Conservation (phyloP, 768 basidiomycete species). For the Psilocybe sp. region DNA sequence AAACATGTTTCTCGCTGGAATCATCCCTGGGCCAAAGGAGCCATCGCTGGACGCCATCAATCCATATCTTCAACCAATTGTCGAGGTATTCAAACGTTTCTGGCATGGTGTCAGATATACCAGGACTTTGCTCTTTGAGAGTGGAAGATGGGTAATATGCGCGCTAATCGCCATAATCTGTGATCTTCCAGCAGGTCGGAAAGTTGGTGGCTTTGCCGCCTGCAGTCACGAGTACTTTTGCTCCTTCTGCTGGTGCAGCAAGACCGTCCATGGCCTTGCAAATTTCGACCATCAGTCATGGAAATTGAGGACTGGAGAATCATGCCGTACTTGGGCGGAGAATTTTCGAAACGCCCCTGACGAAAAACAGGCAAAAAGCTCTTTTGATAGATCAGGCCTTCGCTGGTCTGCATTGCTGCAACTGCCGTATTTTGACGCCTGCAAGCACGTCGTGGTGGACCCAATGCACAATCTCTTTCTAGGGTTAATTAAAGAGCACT, state of each 20-base stretch:
- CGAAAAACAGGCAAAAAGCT: conserved; percentile 5
- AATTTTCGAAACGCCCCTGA: neutral
- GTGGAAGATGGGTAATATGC: conserved; percentile 19
- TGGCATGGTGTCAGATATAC: conserved; percentile 5
- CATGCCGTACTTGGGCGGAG: conserved; percentile 6
- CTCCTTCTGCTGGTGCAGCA: conserved; percentile 10
- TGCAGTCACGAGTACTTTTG: conserved; percentile 8
- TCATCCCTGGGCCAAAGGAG: conserved; percentile 25
- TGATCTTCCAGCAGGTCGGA: conserved; percentile 32
- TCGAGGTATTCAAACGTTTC: conserved; percentile 20
- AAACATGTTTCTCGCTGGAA: conserved; percentile 31
- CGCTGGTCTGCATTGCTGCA: conserved; percentile 26
- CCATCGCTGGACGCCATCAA: conserved; percentile 25
- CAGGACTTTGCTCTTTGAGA: neutral
- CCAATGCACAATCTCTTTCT: conserved; percentile 40
- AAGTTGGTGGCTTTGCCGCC: conserved; percentile 17
- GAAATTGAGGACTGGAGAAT: conserved; percentile 18
- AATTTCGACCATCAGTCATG: conserved; percentile 12
- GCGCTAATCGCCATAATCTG: conserved; percentile 27
- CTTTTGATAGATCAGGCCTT: neutral
- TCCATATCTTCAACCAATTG: conserved; percentile 23
- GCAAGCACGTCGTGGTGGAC: conserved; percentile 28
- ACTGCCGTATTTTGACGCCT: conserved; percentile 39
- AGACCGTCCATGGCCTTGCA: conserved; percentile 9
- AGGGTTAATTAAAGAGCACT: conserved; percentile 27